Percentiles rank a stretch among this genome's conserved stretches.
Evolutionary conservation across 2,329 filamentous ascomycete genomes (phyloP).

Genomic region (Arthrobotrys conoides): DNA sequence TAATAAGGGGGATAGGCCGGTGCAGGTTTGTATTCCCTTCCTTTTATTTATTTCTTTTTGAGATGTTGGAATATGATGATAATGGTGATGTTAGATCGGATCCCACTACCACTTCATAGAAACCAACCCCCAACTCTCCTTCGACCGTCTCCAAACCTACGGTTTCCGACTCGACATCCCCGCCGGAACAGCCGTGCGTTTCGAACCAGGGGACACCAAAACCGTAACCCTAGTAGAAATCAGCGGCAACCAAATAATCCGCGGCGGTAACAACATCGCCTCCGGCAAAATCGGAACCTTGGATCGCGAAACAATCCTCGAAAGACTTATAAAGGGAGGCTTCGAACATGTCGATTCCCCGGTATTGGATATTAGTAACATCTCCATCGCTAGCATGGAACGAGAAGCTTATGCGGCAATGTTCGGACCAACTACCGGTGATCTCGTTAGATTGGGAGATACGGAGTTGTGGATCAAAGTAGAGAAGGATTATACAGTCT

Average conservation of each 20-base stretch:
- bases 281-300: slow-evolving; percentile 78
- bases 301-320: slow-evolving; percentile 77
- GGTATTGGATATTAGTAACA: slow-evolving; percentile 71
- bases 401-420: slow-evolving; percentile 84
- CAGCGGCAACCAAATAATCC: slow-evolving; percentile 82
- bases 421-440: slow-evolving; percentile 93
- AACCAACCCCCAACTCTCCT: slow-evolving; percentile 89
- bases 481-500: slow-evolving; percentile 85
- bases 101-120: slow-evolving; percentile 98
- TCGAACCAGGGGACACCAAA: slow-evolving; percentile 93
- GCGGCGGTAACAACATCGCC: slow-evolving; percentile 85
- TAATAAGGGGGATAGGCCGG: slow-evolving; percentile 88
- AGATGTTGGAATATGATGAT: background rate
- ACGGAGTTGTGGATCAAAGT: slow-evolving; percentile 93
- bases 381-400: slow-evolving; percentile 76
- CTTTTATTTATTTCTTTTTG: slow-evolving; percentile 3
- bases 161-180: slow-evolving; percentile 90
- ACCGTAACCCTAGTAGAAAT: slow-evolving; percentile 93
- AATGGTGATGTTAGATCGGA: slow-evolving; percentile 73
- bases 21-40: slow-evolving; percentile 75
- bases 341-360: slow-evolving; percentile 84
- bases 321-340: slow-evolving; percentile 77
- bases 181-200: slow-evolving; percentile 90
- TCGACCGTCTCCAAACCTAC: slow-evolving; percentile 85
- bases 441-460: slow-evolving; percentile 82